These are phyloP conservation scores for Pythium chondricola DNA, from an alignment of 352 stramenopile genomes.

Conservation along the genomic window DNA sequence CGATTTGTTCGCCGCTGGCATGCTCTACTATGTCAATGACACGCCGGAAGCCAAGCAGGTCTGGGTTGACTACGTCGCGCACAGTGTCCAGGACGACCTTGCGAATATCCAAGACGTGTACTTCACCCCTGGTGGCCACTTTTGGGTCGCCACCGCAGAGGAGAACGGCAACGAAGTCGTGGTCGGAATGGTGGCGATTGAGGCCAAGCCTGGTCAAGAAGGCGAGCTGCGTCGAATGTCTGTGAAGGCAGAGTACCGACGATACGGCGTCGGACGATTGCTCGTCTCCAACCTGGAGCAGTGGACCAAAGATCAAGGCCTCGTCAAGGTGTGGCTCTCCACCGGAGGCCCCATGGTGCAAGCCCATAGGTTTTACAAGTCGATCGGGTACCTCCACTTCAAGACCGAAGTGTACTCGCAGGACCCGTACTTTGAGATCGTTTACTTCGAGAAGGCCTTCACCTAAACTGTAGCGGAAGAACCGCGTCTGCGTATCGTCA, in stretches of 20 bases:
- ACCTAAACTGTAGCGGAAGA: neutral
- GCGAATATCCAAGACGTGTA: constrained; percentile 30
- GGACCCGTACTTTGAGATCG: constrained; percentile 3
- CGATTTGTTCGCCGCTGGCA: constrained; percentile 16
- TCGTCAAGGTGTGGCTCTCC: constrained; percentile 31
- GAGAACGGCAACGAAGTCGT: constrained; percentile 9
- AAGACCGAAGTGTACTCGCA: neutral
- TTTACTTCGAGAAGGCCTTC: constrained; percentile 15
- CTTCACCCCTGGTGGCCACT: constrained; percentile 31
- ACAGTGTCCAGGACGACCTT: constrained; percentile 27
- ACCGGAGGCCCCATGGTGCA: constrained; percentile 27
- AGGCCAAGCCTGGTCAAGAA: constrained; percentile 17
- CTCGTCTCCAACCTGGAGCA: constrained; percentile 32
- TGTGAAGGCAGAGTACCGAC: constrained; percentile 23
- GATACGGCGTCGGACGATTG: constrained; percentile 27
- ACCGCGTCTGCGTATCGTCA: neutral
- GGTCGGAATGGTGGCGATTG: constrained; percentile 25
- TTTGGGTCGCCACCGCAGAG: constrained; percentile 33
- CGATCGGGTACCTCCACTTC: constrained; percentile 15
- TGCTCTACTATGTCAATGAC: constrained; percentile 6
- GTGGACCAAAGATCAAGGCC: constrained; percentile 23
- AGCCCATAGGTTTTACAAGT: constrained; percentile 22
- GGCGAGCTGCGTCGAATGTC: constrained; percentile 39
- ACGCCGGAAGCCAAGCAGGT: neutral
- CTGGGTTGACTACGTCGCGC: constrained; percentile 17